Evolutionary conservation across 2,329 filamentous ascomycete species (phyloP), one percentile per base, ranked within the genome.

Genomic region (Paraphaeosphaeria minitans): DNA sequence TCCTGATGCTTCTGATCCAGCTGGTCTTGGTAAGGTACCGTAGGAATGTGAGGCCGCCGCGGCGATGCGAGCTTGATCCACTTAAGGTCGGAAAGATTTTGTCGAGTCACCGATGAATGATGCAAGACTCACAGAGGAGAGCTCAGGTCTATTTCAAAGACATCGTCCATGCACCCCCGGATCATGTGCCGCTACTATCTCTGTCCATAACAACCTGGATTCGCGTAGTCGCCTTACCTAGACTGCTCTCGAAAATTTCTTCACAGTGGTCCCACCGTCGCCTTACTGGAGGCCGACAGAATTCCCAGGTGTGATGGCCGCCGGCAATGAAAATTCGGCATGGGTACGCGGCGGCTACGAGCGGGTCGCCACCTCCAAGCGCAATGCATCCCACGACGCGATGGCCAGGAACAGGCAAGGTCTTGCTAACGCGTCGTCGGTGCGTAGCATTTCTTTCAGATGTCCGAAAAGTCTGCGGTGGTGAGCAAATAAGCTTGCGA

Each of bases 221-320:
- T 24, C 24, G 22, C 35, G 29, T 43, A 42, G 19, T 31, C 14
- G 31, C 50, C 37, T 31, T 35, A 42, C 37, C 21, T 35, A 42
- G 41, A 13, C 9, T 29, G 27, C 27, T 19, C n/a, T 27, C 12
- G 51, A 51, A 57, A 61, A 60, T 41, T 59, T 74, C 70, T 57
- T 46, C 58, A 68, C 68, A 55, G 52, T 65, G 66, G 71, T 62
- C 69, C 73, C 71, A 75, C 62, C 50, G 43, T 63, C 49, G 56
- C 51, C 56, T 43, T 56, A 58, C 57, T 52, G 42, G 37, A 24
- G 29, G 52, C 22, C 51, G 43, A 42, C 27, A 24, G 31, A 37
- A 35, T 13, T 24, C 37, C 14, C 12, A 24, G 42, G 46, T 27
- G 27, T 50, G 42, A 50, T 45, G 46, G 46, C 46, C 29, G 54